Evolutionary conservation across 805 yeast genomes (phyloP), one percentile per base, ranked within the genome.

Genomic region (Candida silvicultrix): DNA sequence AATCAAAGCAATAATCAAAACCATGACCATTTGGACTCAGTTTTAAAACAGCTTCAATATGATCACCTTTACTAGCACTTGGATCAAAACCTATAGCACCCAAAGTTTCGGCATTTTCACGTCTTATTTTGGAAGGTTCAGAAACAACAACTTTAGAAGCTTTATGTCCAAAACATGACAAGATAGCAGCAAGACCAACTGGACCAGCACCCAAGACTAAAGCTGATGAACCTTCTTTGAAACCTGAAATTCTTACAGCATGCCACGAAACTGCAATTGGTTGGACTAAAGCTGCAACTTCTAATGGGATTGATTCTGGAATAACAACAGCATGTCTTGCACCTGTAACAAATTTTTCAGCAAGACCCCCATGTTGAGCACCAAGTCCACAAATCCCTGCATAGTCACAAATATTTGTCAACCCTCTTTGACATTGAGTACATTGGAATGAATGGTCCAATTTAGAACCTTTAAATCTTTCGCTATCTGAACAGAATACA

Each of bases 201-300:
- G 81, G 78, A n/a, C 81, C 81, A 12, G 73, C 76, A 14, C 81
- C 81, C 16, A 74, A 50, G n/a, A 76, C 64, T 22, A 75, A 57
- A 4, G 80, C 81, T 7, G 71, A 59, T 35, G 71, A 67, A 19
- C 80, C 80, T 10, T 54, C 60, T 44, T 59, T 46, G 51, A 74
- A 64, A 9, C 62, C 60, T 0, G 75, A 60, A 20, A 64, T 64
- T 48, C 71, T 54, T 4, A 73, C 76, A 1, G 83, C 83, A 53
- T 80, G 85, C 75, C 80, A 78, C 1, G 83, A 73, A 16, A 80
- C 84, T 8, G 80, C 65, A 38, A 80, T 59, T 4, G 85, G 85
- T 59, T 80, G 83, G 31, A 74, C 68, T 42, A 80, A 60, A 1
- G 83, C 83, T 5, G 80, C 80, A 34, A 67, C 60, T 48, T 68